phyloP scores from a whole-genome alignment of 345 rosid genomes.

The Camelina sativa region DNA sequence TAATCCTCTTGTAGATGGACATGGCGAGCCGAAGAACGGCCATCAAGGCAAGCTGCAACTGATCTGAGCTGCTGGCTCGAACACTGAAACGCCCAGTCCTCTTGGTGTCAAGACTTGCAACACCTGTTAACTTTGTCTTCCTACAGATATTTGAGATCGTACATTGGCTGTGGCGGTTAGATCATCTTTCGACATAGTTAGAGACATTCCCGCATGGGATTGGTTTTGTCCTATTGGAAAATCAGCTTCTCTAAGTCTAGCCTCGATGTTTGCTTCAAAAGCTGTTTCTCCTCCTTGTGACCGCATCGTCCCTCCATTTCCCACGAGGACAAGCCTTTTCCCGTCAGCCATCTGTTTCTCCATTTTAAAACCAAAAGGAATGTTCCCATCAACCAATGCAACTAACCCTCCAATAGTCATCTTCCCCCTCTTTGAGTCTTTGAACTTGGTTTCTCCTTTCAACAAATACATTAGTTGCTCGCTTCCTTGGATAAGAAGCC shows the following conservation, averaged over 20 bases:
- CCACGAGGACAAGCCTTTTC: conserved; percentile 64
- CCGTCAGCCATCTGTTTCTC: conserved; percentile 69
- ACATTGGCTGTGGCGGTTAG: conserved; percentile 67
- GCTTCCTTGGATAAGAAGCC: conserved; percentile 71
- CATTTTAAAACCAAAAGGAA: conserved; percentile 63
- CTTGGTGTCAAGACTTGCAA: conserved; percentile 80
- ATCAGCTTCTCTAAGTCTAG: conserved; percentile 68
- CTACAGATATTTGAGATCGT: conserved; percentile 66
- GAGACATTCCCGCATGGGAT: conserved; percentile 64
- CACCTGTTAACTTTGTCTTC: conserved; percentile 61
- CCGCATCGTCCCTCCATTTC: conserved; percentile 69
- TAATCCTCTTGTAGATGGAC: conserved; percentile 59
- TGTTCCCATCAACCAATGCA: conserved; percentile 61
- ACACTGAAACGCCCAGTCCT: conserved; percentile 64
- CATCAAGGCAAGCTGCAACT: conserved; percentile 72
- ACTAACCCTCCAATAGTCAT: conserved; percentile 61
- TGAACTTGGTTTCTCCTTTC: conserved; percentile 75
- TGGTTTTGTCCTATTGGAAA: conserved; percentile 84
- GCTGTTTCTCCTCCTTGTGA: conserved; percentile 72
- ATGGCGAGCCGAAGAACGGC: conserved; percentile 60
- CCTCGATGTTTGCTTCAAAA: conserved; percentile 77
- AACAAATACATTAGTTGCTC: conserved; percentile 70
- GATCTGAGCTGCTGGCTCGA: conserved; percentile 72
- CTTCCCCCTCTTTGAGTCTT: conserved; percentile 59
- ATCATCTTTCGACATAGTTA: conserved; percentile 78